Conservation (phyloP, 2,329 filamentous ascomycete species). For the Fusarium sp. region DNA sequence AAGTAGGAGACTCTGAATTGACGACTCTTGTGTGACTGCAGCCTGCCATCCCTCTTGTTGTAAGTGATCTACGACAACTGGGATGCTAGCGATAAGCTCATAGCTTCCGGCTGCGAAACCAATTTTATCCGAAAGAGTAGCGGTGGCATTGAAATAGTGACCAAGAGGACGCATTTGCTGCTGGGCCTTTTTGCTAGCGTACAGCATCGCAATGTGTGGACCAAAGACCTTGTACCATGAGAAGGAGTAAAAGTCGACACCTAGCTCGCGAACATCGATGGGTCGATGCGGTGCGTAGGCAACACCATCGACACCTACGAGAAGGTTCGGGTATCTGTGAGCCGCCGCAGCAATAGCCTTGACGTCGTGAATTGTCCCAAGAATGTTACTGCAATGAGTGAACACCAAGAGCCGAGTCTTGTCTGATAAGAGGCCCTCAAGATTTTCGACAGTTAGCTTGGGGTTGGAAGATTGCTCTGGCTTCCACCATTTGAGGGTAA, state of each 20-base stretch:
- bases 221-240: constrained; percentile 89
- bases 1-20: too few relatives aligned
- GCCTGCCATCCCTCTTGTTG: too few relatives aligned
- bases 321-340: constrained; percentile 61
- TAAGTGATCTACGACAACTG: constrained; percentile 74
- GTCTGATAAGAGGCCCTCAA: constrained; percentile 71
- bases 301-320: constrained; percentile 82
- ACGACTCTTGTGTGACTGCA: too few relatives aligned
- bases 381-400: constrained; percentile 81
- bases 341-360: constrained; percentile 68
- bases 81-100: constrained; percentile 76
- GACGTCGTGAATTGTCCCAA: constrained; percentile 79
- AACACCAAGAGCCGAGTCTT: constrained; percentile 80
- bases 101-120: constrained; percentile 79
- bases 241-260: constrained; percentile 83
- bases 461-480: constrained; percentile 58
- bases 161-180: constrained; percentile 68
- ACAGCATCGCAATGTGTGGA: constrained; percentile 80
- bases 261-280: constrained; percentile 77
- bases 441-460: constrained; percentile 69
- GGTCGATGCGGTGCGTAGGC: constrained; percentile 81
- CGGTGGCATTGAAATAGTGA: constrained; percentile 77
- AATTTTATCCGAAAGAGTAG: constrained; percentile 76
- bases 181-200: constrained; percentile 72
- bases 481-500: constrained; percentile 50